These are phyloP conservation scores for Bipolaris gigantea DNA, from an alignment of 2,329 filamentous ascomycete genomes.

Conservation along the genomic window DNA sequence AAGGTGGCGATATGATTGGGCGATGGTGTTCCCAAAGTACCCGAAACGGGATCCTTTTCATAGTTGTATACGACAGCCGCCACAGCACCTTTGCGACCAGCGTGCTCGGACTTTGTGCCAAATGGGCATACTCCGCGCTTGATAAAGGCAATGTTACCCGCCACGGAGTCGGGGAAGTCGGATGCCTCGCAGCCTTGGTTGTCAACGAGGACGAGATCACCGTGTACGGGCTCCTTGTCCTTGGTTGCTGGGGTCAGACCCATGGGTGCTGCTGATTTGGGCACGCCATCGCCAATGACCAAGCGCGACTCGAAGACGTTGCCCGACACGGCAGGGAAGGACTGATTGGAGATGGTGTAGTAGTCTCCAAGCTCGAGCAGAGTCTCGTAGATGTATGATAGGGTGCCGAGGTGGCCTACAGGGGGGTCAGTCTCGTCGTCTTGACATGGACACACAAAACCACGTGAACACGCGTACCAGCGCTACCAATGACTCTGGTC, in stretches of 20 bases:
- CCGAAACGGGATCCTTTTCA: constrained; percentile 60
- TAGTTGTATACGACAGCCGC: constrained; percentile 79
- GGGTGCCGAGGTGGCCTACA: constrained; percentile 40
- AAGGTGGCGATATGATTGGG: constrained; percentile 67
- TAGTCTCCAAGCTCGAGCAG: constrained; percentile 45
- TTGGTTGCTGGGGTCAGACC: constrained; percentile 43
- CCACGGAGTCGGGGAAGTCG: constrained; percentile 64
- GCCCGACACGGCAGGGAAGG: constrained; percentile 41
- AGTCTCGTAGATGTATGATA: constrained; percentile 45
- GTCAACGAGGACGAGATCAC: constrained; percentile 38
- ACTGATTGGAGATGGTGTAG: constrained; percentile 46
- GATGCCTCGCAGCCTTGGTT: constrained; percentile 40
- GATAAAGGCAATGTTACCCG: constrained; percentile 71
- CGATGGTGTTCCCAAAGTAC: constrained; percentile 69
- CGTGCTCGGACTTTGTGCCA: constrained; percentile 69
- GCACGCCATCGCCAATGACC: constrained; percentile 37
- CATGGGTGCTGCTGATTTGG: constrained; percentile 42
- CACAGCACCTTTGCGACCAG: constrained; percentile 70
- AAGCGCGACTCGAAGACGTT: constrained; percentile 44
- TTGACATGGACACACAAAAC: neutral
- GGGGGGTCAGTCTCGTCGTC: constrained; percentile 12
- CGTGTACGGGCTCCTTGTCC: constrained; percentile 43
- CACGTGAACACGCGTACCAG: constrained; percentile 32
- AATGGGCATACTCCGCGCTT: constrained; percentile 73
- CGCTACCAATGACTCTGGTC: constrained; percentile 45